Evolutionary conservation across 2,329 filamentous ascomycete species (phyloP), one percentile per base, ranked within the genome.

Genomic region (Claviceps capensis): DNA sequence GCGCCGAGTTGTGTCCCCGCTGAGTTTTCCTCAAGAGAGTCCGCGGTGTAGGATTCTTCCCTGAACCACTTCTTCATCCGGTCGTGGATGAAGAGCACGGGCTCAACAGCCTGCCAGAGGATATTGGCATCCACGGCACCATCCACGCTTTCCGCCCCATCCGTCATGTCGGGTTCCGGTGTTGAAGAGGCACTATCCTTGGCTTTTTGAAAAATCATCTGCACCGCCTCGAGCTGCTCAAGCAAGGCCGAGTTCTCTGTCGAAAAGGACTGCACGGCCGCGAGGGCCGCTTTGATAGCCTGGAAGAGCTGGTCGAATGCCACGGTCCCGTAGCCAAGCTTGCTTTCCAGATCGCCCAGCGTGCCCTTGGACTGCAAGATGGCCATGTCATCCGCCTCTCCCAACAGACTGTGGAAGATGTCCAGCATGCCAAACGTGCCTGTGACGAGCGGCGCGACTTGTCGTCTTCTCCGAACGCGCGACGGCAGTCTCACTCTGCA

Each of bases 61-160:
- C 95, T 91, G 34, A 96, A 49, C 61, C 62, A 63, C 49, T 63
- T 63, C 51, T 63, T 63, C 26, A 63, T 57, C 11, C 60, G 55
- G 41, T 63, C 62, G 19, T 63, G 74, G 37, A 82, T 79, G 60
- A 86, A 80, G 16, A 87, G 88, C 2, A 88, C 85, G 34, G 85
- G 79, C 47, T 83, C 84, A 63, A 96, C 93, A 60, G 95, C 82
- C 5, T 90, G 90, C 56, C 88, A 82, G 55, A 96, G 76, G 65
- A 89, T 62, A 22, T 54, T 57, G 7, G 57, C 57, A 34, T 62
- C 59, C 5, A 60, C 47, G 4, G 59, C 48, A 3, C n/a, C 51
- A 36, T 46, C 49, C 7, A 26, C 37, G 5, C 37, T 42, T 11
- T 41, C 47, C n/a, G 7, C 14, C 2, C 43, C 54, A 23, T 60